A percentile compares a stretch with the other conserved stretches of the same genome.
These are phyloP conservation scores for Pichia rugopelliculosa DNA, from an alignment of 805 yeast species.

Conservation along the genomic window DNA sequence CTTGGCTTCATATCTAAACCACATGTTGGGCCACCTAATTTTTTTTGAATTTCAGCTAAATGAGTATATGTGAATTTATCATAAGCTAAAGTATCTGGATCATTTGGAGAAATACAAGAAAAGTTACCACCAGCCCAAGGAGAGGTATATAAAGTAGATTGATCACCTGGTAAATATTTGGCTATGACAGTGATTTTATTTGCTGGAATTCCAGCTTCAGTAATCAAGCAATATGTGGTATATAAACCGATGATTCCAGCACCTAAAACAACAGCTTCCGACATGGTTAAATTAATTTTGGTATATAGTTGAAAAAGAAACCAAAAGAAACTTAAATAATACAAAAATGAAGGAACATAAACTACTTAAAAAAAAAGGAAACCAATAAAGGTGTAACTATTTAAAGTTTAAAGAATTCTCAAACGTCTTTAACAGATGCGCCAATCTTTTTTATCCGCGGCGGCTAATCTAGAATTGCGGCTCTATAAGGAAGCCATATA, in stretches of 20 bases:
- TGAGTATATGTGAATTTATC: constrained; percentile 53
- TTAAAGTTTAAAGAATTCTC: no score
- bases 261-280: constrained; percentile 31
- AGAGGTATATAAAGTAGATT: constrained; percentile 63
- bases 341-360: not conserved
- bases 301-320: no score
- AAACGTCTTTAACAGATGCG: no score
- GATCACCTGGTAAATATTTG: constrained; percentile 71
- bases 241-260: constrained; percentile 65
- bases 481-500: no score
- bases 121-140: constrained; percentile 76
- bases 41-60: constrained; percentile 34
- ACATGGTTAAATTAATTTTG: constrained; percentile 3
- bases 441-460: not conserved
- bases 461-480: not conserved
- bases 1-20: constrained; percentile 52
- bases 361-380: not conserved
- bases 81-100: constrained; percentile 38
- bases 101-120: constrained; percentile 54
- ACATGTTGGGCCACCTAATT: constrained; percentile 42
- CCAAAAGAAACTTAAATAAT: not conserved
- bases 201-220: constrained; percentile 33
- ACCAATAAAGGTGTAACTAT: not conserved
- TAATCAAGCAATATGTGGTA: constrained; percentile 45
- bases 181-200: constrained; percentile 50